Percentiles rank a stretch among this genome's conserved stretches.
phyloP scores from a whole-genome alignment of 805 yeast species.

The Cyberlindnera japonica region DNA sequence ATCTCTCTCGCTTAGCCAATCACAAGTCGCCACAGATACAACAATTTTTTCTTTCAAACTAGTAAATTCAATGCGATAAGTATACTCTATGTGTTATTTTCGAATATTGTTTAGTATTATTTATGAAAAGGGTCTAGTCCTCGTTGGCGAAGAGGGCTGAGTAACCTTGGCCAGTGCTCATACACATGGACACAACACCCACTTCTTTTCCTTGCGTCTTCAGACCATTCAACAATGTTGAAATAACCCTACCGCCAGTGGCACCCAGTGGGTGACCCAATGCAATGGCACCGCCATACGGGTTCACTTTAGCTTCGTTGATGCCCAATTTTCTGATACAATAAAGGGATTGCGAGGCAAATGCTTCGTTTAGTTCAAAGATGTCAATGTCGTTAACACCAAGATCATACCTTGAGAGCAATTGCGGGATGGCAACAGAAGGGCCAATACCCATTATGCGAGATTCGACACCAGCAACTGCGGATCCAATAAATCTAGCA shows the following conservation, averaged over 20 bases:
- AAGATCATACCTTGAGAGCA: slow-evolving; percentile 56
- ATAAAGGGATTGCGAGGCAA: slow-evolving; percentile 89
- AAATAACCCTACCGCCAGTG: slow-evolving; percentile 44
- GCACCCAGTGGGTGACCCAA: slow-evolving; percentile 91
- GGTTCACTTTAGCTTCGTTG: slow-evolving; percentile 69
- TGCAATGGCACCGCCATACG: slow-evolving; percentile 95
- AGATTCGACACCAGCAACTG: slow-evolving; percentile 87
- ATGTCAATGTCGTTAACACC: slow-evolving; percentile 60
- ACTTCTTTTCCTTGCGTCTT: slow-evolving; percentile 29
- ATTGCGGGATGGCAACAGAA: slow-evolving; percentile 83
- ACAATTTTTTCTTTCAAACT: neutral
- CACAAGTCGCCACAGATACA: neutral
- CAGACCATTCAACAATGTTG: slow-evolving; percentile 36
- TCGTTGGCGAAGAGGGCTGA: slow-evolving; percentile 34
- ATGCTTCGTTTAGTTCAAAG: slow-evolving; percentile 91
- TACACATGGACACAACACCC: slow-evolving; percentile 40
- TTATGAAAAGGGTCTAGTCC: neutral
- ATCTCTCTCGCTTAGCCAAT: neutral
- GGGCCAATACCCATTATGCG: slow-evolving; percentile 96
- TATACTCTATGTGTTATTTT: neutral
- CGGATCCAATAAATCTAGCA: slow-evolving; percentile 72
- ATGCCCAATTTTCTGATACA: slow-evolving; percentile 62
- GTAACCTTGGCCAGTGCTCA: slow-evolving; percentile 39
- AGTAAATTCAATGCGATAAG: too few relatives aligned
- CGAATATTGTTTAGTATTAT: too few relatives aligned